Conservation (phyloP, 768 basidiomycete genomes). For the Trametes villosa region DNA sequence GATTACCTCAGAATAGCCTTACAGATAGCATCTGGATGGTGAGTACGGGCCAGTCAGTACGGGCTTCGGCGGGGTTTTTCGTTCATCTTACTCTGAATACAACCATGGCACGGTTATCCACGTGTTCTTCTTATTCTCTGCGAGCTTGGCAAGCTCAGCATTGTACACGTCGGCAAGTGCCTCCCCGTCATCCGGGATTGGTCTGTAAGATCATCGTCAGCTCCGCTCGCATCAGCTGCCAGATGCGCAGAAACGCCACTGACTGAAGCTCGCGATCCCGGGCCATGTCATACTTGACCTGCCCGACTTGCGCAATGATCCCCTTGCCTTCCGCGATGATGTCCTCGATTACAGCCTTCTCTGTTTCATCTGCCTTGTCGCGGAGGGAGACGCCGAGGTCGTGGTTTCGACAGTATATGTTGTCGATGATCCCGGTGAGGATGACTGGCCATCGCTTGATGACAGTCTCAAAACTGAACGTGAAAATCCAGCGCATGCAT, state of each 20-base stretch:
- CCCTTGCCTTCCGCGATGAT: constrained; percentile 75
- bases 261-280: constrained; percentile 73
- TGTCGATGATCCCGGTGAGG: constrained; percentile 78
- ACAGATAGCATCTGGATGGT: constrained; percentile 23
- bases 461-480: constrained; percentile 73
- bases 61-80: too few species aligned
- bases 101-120: constrained; percentile 97
- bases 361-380: constrained; percentile 22
- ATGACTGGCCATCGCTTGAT: constrained; percentile 84
- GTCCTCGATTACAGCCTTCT: constrained; percentile 36
- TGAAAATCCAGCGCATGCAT: background rate
- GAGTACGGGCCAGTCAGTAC: background rate
- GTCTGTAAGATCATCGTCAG: constrained; percentile 42
- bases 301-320: constrained; percentile 74
- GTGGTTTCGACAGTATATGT: constrained; percentile 72
- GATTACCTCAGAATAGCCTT: background rate
- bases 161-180: constrained; percentile 78
- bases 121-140: constrained; percentile 53
- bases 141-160: constrained; percentile 59
- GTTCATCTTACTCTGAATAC: constrained; percentile 78
- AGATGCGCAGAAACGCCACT: constrained; percentile 26
- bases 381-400: constrained; percentile 47
- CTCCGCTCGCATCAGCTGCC: background rate
- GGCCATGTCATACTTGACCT: constrained; percentile 89
- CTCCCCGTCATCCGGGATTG: constrained; percentile 77